These are phyloP conservation scores for Aureobasidium sp. DNA, from an alignment of 2,329 filamentous ascomycete species.

Conservation along the genomic window DNA sequence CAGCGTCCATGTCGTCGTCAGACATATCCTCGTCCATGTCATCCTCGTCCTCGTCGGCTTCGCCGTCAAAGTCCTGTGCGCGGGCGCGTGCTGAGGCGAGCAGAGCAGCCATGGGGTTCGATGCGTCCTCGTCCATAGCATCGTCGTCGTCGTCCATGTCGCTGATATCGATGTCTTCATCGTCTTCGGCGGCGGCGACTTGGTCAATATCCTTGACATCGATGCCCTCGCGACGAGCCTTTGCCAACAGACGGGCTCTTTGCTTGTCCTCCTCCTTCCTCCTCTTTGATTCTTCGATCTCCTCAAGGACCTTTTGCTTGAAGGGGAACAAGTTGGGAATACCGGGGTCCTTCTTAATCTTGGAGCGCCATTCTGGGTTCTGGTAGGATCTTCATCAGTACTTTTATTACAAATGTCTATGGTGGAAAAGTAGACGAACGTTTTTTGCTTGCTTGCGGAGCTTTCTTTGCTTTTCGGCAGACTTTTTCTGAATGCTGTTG, in stretches of 20 bases:
- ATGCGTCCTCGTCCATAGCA: constrained; percentile 55
- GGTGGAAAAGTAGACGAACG: constrained; percentile 30
- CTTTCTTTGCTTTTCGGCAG: constrained; percentile 85
- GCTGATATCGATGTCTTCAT: constrained; percentile 45
- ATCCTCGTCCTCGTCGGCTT: constrained; percentile 51
- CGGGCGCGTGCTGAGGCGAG: constrained; percentile 75
- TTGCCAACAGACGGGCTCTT: constrained; percentile 63
- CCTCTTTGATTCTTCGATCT: constrained; percentile 83
- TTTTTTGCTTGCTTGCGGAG: constrained; percentile 83
- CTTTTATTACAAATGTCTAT: neutral
- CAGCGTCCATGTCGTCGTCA: constrained; percentile 43
- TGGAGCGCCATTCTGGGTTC: constrained; percentile 94
- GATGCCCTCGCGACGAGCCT: constrained; percentile 34
- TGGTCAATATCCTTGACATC: constrained; percentile 31
- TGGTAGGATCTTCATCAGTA: constrained; percentile 29
- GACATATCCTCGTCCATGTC: constrained; percentile 45
- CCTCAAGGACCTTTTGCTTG: constrained; percentile 89
- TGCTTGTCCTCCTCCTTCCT: constrained; percentile 73
- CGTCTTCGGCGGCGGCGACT: constrained; percentile 33
- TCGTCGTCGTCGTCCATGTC: constrained; percentile 50
- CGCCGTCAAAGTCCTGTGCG: constrained; percentile 64
- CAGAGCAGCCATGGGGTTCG: constrained; percentile 88
- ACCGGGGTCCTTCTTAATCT: constrained; percentile 94
- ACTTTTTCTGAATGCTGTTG: constrained; percentile 93
- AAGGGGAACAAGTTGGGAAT: constrained; percentile 97